Base-by-base conservation (phyloP, 352 stramenopile genomes). In the Phytophthora agathidicida region DNA sequence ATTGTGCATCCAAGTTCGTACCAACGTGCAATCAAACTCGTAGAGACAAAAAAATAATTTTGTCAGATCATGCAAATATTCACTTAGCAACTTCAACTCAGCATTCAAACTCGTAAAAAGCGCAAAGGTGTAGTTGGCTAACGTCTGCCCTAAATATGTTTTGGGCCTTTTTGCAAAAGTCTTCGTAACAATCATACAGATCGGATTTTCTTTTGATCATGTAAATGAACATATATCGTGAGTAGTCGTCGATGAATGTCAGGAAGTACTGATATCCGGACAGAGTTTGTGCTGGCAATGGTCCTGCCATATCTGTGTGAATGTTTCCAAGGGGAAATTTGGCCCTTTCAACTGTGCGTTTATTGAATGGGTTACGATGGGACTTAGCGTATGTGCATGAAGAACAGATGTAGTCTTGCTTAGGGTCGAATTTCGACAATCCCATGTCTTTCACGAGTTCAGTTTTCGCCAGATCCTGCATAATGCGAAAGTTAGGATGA, bases 301-400 rank as follows among this genome's bases (percentile, higher is more conserved):
- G 59, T 10, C 50, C 50, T 42, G 20, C 30, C 35, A 62, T 51
- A 22, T 66, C 48, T 1, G 48, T 43, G 19, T 67, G 58, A 51
- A 67, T 30, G 2, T 60, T 57, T 52, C 51, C 23, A 26, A 58
- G 42, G 35, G 36, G 59, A 10, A 38, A 38, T 50, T 66, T 52
- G 0, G 41, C 24, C 3, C 41, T 9, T 38, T 54, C 57, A 60
- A 66, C 57, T 16, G 24, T 27, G n/a, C 20, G 13, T 60, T 60
- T 60, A 47, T 60, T 54, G 48, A 66, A 66, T 35, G 56, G 30
- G 6, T 26, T 48, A 36, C 46, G 39, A 30, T 65, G 37, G 0
- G 57, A 47, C 26, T 65, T 65, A 2, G 57, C 45, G 24, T 53
- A 57, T 11, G 24, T 36, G 22, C 58, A 62, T 10, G 50, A 56